Base-by-base conservation (phyloP, 345 rosid genomes). In the Eucalyptus pumila region DNA sequence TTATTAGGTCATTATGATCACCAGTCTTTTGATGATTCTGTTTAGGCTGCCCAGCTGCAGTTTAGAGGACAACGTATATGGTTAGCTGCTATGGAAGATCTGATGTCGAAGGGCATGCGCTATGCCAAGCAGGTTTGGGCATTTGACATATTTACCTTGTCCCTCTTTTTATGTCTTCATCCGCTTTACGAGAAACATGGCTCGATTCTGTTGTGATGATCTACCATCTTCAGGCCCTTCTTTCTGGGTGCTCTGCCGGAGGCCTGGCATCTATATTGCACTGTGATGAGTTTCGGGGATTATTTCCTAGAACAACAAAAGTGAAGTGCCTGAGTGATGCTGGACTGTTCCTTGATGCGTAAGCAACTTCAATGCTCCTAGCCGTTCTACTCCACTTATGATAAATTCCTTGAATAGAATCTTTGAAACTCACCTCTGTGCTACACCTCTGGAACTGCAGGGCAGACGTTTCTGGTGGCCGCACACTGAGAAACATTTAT, bases 51-150 rank as follows among this genome's bases (percentile, higher is more conserved):
- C 60, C 93, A 93, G 69, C 95, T 98, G 37, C 97, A 98, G 89
- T 98, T 96, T 90, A 94, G 99, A 94, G 99, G 99, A 87, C 96
- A 98, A 86, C 98, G 98, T n/a, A 98, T 98, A 89, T 98, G 99
- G 99, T 90, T 89, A 91, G 98, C 99, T 27, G 99, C 96, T 85
- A 94, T 97, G 93, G 94, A 94, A 86, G 94, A 95, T 88, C 91
- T 98, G 90, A 94, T 94, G 98, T 92, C 94, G 1, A 94, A 94
- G 86, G 99, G 99, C 93, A 98, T 98, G 99, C 93, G 94, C 88
- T 21, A 91, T 34, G 97, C 99, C 58, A 91, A 96, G n/a, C 96
- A 96, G 98, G 99, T 98, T 34, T 54, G 17, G 67, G 80, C 30
- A 34, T 50, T 19, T 50, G 51, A 69, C 56, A 49, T 45, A 37